Base-by-base conservation (phyloP, 148 eudicot genomes). In the Chenopodium suecicum region DNA sequence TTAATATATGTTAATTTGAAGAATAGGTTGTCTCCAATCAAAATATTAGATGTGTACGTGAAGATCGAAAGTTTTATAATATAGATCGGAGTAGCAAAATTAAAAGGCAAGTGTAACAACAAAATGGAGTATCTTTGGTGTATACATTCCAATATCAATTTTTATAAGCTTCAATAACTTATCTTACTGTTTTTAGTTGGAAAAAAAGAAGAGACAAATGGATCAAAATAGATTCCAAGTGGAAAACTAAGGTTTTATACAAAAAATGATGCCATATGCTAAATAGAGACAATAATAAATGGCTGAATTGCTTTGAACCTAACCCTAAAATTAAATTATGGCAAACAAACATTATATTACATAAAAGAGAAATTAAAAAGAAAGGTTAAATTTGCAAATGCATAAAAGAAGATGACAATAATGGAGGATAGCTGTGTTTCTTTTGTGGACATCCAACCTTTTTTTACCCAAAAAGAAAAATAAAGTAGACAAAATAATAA, bases 371-470 rank as follows among this genome's bases (percentile, higher is more conserved):
- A 52, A 10, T 10, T 52, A 19, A 37, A 16, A 10, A 70, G n/a
- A 79, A 23, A 72, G 47, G 19, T 56, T 37, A 58, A 58, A n/a
- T 79, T 56, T 46, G 82, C 37, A 79, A 64, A 37, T 20, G 76
- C 69, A 56, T 37, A 70, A 79, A 17, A 79, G 69, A 71, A 79
- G 76, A 31, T 37, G 31, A 79, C 37, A 56, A 58, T 79, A 79
- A 79, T 79, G 76, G 70, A 48, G 34, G 48, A 56, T 79, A 71
- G 76, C 70, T 71, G 75, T 37, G 47, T 71, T 13, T 54, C 22
- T 70, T 50, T 54, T 54, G 14, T 34, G 16, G 13, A 17, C 66
- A 50, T 67, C 44, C 46, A 27, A 41, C 44, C 52, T 44, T 69
- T 8, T 54, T 54, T 76, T 75, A 29, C 37, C 69, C 25, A 37